Conservation (phyloP, 768 basidiomycete genomes). For the Boletales sp. region DNA sequence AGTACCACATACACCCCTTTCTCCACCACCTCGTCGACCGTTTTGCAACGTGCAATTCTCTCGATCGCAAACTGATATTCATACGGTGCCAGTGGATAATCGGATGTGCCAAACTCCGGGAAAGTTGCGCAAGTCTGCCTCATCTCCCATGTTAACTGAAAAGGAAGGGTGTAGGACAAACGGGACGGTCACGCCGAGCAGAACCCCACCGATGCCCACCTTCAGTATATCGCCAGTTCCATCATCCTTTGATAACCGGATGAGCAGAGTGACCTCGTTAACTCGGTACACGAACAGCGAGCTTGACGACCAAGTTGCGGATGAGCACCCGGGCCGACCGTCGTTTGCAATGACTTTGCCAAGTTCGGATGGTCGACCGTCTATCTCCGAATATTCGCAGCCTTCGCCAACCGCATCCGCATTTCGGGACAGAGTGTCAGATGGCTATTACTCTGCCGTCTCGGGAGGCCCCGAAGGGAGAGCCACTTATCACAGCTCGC, state of each 20-base stretch:
- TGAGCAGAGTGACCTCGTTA: conserved; percentile 20
- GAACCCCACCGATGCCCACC: conserved; percentile 44
- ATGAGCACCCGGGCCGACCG: conserved; percentile 33
- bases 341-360: conserved; percentile 52
- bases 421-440: conserved; percentile 57
- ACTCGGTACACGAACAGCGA: conserved; percentile 40
- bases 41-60: conserved; percentile 45
- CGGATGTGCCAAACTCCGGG: conserved; percentile 7
- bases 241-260: conserved; percentile 22
- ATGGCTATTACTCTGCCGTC: conserved; percentile 30
- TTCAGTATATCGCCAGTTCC: conserved; percentile 29
- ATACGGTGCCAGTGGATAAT: conserved; percentile 15
- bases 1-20: conserved; percentile 55
- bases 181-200: conserved; percentile 27
- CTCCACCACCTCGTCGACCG: conserved; percentile 59
- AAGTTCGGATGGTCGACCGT: conserved; percentile 42
- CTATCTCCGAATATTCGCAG: conserved; percentile 65
- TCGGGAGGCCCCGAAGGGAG: conserved; percentile 19
- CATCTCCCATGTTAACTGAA: conserved; percentile 52
- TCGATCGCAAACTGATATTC: conserved; percentile 53
- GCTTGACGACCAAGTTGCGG: conserved; percentile 31
- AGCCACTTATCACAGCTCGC: conserved; percentile 21
- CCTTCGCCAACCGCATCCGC: conserved; percentile 76
- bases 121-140: conserved; percentile 46
- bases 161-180: conserved; percentile 34